phyloP scores from a whole-genome alignment of 139 green algal genomes.

The Chlamydomonas applanata region DNA sequence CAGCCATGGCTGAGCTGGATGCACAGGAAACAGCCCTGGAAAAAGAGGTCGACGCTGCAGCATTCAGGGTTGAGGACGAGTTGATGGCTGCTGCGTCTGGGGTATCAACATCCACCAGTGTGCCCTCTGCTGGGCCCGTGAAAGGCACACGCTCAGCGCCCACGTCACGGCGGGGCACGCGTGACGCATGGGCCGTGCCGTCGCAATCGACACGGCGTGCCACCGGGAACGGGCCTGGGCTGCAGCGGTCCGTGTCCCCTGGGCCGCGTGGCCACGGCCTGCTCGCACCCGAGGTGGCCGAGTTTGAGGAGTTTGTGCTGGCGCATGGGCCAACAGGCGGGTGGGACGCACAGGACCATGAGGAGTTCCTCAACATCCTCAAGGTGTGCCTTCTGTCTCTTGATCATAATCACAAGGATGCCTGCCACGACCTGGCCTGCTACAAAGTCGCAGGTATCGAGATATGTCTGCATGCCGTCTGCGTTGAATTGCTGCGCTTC shows the following conservation, averaged over 20 bases:
- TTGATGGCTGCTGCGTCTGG: neutral
- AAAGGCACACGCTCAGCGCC: neutral
- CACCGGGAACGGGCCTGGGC: no score
- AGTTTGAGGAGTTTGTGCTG: conserved; percentile 25
- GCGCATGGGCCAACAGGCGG: conserved; percentile 20
- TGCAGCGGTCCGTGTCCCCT: neutral
- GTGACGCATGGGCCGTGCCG: no score
- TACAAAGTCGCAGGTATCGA: no score
- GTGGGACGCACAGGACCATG: conserved; percentile 34
- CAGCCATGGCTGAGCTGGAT: conserved; percentile 16
- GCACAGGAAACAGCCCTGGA: conserved; percentile 17
- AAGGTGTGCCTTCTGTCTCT: no score
- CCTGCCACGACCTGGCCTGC: no score
- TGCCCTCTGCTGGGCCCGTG: neutral
- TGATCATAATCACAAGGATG: no score
- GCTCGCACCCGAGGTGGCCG: conserved; percentile 22
- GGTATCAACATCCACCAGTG: no score
- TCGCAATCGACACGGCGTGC: neutral
- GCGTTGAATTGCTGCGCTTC: no score
- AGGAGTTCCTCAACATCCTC: conserved; percentile 30
- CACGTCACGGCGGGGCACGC: neutral
- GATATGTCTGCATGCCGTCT: no score
- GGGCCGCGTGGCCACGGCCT: neutral
- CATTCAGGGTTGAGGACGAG: conserved; percentile 9
- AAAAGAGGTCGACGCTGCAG: conserved; percentile 18